A percentile compares a stretch with the other conserved stretches of the same genome.
Evolutionary conservation across 306 rosid species (phyloP).

Genomic region (Clitoria ternatea): DNA sequence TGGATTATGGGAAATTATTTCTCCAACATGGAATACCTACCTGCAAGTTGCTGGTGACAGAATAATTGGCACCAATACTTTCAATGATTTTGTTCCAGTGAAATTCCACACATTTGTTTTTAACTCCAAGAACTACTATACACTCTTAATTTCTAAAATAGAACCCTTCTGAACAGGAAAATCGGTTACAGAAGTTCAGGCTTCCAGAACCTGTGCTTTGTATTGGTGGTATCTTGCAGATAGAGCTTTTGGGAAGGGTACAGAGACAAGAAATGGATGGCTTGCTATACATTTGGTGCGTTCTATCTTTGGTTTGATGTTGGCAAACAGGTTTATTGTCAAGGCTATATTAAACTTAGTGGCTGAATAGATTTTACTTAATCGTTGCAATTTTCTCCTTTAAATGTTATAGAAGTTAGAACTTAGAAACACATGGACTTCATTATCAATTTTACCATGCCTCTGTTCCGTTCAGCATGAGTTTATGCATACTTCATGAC

Average conservation of each 20-base stretch:
- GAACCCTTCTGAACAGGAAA: conserved; percentile 46
- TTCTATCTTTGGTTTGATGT: background rate
- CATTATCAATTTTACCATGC: background rate
- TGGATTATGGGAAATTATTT: background rate
- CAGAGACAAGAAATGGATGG: conserved; percentile 87
- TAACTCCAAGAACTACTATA: background rate
- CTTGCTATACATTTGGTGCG: conserved; percentile 81
- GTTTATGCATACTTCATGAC: background rate
- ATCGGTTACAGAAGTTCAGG: conserved; percentile 59
- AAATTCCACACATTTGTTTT: background rate
- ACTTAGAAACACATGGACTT: background rate
- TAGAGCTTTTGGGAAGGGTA: conserved; percentile 85
- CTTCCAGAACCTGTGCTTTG: conserved; percentile 94
- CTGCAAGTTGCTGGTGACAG: background rate
- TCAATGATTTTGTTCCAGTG: background rate
- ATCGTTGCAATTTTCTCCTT: background rate
- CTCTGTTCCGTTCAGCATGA: background rate
- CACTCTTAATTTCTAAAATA: conserved; percentile 10
- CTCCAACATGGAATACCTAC: background rate
- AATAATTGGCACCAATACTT: background rate
- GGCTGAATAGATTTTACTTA: background rate
- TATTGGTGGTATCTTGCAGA: conserved; percentile 85
- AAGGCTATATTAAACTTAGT: conserved; percentile 9
- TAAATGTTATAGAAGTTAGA: background rate
- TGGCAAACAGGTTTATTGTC: background rate